Base-by-base conservation (phyloP, 257 asterid species). In the Leptodermis oblonga region DNA sequence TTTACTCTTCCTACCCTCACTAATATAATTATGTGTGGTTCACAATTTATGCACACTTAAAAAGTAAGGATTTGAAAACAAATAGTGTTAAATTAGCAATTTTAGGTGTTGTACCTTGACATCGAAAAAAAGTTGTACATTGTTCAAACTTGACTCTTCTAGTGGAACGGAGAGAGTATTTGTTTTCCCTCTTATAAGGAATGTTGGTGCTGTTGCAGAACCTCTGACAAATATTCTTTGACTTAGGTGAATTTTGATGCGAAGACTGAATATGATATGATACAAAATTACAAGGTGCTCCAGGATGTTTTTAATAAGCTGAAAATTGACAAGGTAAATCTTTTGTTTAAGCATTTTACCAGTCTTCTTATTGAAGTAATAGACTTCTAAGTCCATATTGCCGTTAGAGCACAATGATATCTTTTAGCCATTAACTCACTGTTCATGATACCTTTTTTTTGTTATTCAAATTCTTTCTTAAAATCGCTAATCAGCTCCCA, bases 271-370 rank as follows among this genome's bases (percentile, higher is more conserved):
- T 93, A 93, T 72, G 97, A 93, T 80, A 84, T 78, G 87, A 93
- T 93, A 76, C 99, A 93, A 76, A 93, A 93, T 46, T 93, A 93
- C 87, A 93, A 93, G 83, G 96, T 93, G 67, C 91, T 93, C 74
- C 99, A 93, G 79, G 97, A 93, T 12, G 97, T 90, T 63, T 90
- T 93, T 42, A 87, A 77, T 85, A 93, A 93, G 81, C 96, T 93
- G 70, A 93, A 86, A 77, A 86, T 93, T 28, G 86, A 74, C 62
- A 93, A 93, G 99, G 99, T 92, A 68, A 63, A 34, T 67, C 69
- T 63, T 58, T 49, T 12, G 1, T 55, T 26, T 26, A 10, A 31
- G 8, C 31, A 37, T 42, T 64, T 49, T 26, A 3, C n/a, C 31
- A 7, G 22, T n/a, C 30, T 25, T 41, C 15, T 7, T 42, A 30